Conservation (phyloP, 306 rosid species). For the Erythrophleum fordii region DNA sequence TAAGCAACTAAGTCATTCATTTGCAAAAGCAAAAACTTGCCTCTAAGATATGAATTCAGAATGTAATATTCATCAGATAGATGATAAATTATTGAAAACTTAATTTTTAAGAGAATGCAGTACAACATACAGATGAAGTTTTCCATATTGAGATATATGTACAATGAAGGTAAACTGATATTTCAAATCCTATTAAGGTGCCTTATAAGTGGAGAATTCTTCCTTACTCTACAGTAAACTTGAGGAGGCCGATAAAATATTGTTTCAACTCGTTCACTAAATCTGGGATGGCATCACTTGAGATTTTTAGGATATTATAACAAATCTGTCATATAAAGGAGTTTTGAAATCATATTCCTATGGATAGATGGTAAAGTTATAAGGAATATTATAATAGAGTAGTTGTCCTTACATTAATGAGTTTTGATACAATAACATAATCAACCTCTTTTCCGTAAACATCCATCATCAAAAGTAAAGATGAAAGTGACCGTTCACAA, state of each 20-base stretch:
- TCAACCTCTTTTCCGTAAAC: constrained; percentile 58
- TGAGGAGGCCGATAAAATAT: constrained; percentile 56
- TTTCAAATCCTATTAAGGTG: neutral
- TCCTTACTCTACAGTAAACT: constrained; percentile 61
- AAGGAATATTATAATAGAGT: neutral
- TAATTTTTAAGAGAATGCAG: neutral
- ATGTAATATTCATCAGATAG: neutral
- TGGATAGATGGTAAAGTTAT: constrained; percentile 1
- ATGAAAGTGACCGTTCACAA: constrained; percentile 53
- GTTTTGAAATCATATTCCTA: neutral
- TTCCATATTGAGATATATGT: neutral
- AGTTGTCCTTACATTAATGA: constrained; percentile 46
- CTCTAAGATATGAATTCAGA: neutral
- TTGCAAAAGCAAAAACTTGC: neutral
- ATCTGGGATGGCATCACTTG: constrained; percentile 60
- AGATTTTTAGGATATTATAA: constrained; percentile 41
- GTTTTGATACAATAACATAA: constrained; percentile 52
- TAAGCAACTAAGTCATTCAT: constrained; percentile 12
- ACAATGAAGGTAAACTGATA: neutral
- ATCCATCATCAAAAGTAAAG: constrained; percentile 59
- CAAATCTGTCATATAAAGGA: constrained; percentile 53
- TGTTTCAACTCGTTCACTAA: constrained; percentile 56
- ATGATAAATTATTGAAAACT: neutral
- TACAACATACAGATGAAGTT: neutral
- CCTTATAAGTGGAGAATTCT: neutral